Evolutionary conservation across 805 yeast genomes (phyloP).

Genomic region (Candida boleticola): DNA sequence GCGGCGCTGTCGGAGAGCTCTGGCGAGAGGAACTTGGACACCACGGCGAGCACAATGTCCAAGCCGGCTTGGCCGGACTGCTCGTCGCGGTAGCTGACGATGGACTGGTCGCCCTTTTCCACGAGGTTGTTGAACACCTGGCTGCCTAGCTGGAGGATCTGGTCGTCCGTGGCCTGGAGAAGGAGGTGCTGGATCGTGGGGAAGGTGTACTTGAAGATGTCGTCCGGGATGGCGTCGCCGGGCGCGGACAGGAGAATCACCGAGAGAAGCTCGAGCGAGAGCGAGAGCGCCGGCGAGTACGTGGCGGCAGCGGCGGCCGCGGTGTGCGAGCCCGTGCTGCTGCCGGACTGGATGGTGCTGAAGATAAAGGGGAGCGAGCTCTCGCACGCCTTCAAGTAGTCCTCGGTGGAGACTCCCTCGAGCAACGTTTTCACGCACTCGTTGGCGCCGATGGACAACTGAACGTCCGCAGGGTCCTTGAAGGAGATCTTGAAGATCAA

Average conservation of each 20-base stretch:
- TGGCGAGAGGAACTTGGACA: conserved; percentile 70
- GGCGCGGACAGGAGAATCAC: conserved; percentile 49
- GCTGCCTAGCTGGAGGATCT: conserved; percentile 72
- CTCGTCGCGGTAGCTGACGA: conserved; percentile 31
- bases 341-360: conserved; percentile 27
- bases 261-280: conserved; percentile 57
- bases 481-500: conserved; percentile 64
- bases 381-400: conserved; percentile 48
- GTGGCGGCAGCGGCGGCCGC: conserved; percentile 29
- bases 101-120: conserved; percentile 32
- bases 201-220: conserved; percentile 42
- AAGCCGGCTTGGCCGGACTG: conserved; percentile 44
- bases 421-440: conserved; percentile 67
- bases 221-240: conserved; percentile 28
- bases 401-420: conserved; percentile 40
- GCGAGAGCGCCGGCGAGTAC: conserved; percentile 58
- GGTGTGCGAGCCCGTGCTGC: conserved; percentile 11
- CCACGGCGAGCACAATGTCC: conserved; percentile 57
- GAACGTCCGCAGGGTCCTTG: conserved; percentile 73
- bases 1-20: conserved; percentile 78
- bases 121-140: conserved; percentile 68
- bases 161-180: conserved; percentile 61
- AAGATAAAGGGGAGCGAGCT: conserved; percentile 51
- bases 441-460: conserved; percentile 61
- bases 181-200: conserved; percentile 43